These are phyloP conservation scores for Boletus pseudopeckii DNA, from an alignment of 768 basidiomycete genomes.

Conservation along the genomic window DNA sequence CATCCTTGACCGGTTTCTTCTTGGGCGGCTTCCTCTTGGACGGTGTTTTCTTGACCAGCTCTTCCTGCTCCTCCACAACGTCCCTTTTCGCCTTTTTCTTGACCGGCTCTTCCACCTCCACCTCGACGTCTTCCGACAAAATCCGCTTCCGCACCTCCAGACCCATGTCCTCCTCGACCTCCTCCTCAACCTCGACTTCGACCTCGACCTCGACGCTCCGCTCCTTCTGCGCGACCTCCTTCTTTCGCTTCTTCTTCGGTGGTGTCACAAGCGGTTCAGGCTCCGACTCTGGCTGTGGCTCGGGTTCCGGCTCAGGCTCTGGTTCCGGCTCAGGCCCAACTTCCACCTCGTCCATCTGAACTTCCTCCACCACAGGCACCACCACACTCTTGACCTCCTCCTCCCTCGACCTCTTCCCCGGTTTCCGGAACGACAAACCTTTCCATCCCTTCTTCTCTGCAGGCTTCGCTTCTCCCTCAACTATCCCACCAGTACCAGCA, in stretches of 20 bases:
- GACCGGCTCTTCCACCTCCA: conserved; percentile 31
- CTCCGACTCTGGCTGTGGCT: conserved; percentile 32
- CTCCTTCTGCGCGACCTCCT: conserved; percentile 37
- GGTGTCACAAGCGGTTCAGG: conserved; percentile 37
- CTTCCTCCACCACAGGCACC: conserved; percentile 21
- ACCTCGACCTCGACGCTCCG: conserved; percentile 50
- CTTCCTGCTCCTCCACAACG: conserved; percentile 33
- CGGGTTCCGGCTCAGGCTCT: conserved; percentile 26
- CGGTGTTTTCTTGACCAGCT: conserved; percentile 32
- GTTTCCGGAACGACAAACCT: conserved; percentile 44
- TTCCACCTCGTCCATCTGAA: conserved; percentile 29
- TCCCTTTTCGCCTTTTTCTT: conserved; percentile 33
- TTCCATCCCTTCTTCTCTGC: conserved; percentile 44
- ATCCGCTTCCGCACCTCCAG: conserved; percentile 43
- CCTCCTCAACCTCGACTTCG: conserved; percentile 59
- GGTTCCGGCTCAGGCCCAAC: conserved; percentile 29
- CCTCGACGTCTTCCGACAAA: conserved; percentile 39
- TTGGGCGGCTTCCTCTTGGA: conserved; percentile 36
- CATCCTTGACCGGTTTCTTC: conserved; percentile 34
- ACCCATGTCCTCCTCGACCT: conserved; percentile 47
- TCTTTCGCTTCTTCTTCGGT: conserved; percentile 59
- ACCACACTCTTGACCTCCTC: conserved; percentile 28
- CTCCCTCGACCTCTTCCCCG: conserved; percentile 38
- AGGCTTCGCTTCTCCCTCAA: conserved; percentile 44
- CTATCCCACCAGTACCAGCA: conserved; percentile 17